Conservation (phyloP, 2,329 filamentous ascomycete genomes). For the Alternaria dauci region DNA sequence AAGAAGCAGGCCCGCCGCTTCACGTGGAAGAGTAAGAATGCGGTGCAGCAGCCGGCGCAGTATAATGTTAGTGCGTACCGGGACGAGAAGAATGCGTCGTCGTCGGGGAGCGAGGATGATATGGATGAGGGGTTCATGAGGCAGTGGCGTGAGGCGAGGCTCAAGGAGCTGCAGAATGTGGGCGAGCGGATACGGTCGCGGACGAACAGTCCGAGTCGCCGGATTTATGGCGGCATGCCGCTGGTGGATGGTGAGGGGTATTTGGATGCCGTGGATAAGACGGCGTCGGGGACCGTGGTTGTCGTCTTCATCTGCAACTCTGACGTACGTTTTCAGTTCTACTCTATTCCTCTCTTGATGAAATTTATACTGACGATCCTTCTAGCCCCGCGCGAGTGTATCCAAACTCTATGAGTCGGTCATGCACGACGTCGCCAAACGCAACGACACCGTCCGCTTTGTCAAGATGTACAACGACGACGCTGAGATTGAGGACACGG, state of each 20-base stretch:
- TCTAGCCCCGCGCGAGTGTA: no score
- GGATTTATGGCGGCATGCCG: conserved; percentile 80
- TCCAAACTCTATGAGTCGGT: no score
- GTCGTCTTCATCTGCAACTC: conserved; percentile 88
- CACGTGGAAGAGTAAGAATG: conserved; percentile 43
- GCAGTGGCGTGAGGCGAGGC: conserved; percentile 82
- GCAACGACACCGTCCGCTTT: conserved; percentile 78
- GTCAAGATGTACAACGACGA: conserved; percentile 90
- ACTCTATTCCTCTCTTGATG: no score
- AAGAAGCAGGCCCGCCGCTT: conserved; percentile 49
- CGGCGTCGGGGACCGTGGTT: conserved; percentile 79
- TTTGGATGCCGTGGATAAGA: conserved; percentile 95
- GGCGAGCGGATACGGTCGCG: conserved; percentile 65
- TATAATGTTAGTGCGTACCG: conserved; percentile 54
- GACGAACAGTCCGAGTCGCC: conserved; percentile 77
- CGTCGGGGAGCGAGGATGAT: conserved; percentile 58
- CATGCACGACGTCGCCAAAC: conserved; percentile 76
- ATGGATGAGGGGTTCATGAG: conserved; percentile 84
- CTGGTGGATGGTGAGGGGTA: conserved; percentile 90
- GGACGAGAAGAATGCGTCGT: conserved; percentile 54
- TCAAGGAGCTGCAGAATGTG: conserved; percentile 76
- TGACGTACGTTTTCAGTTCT: no score
- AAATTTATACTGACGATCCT: no score
- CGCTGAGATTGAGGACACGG: conserved; percentile 91
- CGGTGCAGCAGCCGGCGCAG: conserved; percentile 14